These are phyloP conservation scores for Bauhinia variegata DNA, from an alignment of 306 rosid species.

Conservation along the genomic window DNA sequence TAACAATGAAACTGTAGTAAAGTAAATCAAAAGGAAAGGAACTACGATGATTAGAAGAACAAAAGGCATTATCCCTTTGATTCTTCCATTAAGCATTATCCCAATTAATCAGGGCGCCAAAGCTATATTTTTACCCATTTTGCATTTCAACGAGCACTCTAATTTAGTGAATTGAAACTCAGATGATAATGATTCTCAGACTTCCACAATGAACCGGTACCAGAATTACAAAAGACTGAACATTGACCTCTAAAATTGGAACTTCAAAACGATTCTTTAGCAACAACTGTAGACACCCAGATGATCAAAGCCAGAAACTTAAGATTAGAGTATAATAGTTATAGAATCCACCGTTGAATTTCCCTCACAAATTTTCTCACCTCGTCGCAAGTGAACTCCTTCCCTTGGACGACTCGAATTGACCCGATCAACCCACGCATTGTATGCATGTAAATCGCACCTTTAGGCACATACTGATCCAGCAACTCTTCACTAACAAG, in stretches of 20 bases:
- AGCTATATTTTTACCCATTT: no score
- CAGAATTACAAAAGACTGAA: constrained; percentile 14
- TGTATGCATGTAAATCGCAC: constrained; percentile 62
- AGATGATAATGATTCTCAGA: not conserved
- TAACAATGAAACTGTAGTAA: not conserved
- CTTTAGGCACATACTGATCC: constrained; percentile 57
- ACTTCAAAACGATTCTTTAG: constrained; percentile 1
- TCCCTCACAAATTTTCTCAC: constrained; percentile 35
- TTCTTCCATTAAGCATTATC: not conserved
- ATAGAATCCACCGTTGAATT: not conserved
- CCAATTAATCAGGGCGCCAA: no score
- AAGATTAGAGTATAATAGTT: not conserved
- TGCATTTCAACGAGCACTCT: not conserved
- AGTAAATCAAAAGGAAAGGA: constrained; percentile 13
- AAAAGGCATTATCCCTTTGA: constrained; percentile 13
- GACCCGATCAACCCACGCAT: constrained; percentile 71
- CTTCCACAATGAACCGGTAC: not conserved
- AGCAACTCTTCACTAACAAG: constrained; percentile 47
- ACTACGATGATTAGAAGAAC: not conserved
- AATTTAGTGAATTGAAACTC: not conserved
- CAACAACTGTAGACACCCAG: constrained; percentile 12
- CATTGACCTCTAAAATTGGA: not conserved
- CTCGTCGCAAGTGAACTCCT: constrained; percentile 68
- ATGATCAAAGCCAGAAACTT: constrained; percentile 2
- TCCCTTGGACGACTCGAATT: constrained; percentile 51